A percentile compares a stretch with the other conserved stretches of the same genome.
Evolutionary conservation across 208 protist species (phyloP).

Genomic region (Leishmania mexicana): DNA sequence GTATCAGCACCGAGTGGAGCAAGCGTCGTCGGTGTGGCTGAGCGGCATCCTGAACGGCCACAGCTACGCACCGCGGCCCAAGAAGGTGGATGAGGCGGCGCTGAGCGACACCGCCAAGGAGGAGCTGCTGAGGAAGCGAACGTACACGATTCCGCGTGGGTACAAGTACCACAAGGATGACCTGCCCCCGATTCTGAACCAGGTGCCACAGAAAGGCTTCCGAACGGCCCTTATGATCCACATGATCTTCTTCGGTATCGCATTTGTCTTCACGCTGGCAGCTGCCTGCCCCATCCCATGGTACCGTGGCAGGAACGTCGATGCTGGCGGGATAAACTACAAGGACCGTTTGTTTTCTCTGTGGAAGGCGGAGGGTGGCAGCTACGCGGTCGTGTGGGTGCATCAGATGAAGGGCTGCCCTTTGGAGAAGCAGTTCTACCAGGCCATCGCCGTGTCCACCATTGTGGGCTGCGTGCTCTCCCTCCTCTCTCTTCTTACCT

Average conservation of each 20-base stretch:
- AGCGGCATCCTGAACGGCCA: slow-evolving; percentile 49
- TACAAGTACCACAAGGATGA: slow-evolving; percentile 54
- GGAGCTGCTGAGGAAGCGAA: slow-evolving; percentile 39
- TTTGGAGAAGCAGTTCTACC: slow-evolving; percentile 69
- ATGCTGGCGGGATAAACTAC: slow-evolving; percentile 41
- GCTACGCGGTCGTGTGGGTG: slow-evolving; percentile 20
- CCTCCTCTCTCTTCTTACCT: slow-evolving; percentile 39
- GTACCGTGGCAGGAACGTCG: slow-evolving; percentile 51
- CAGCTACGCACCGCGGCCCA: slow-evolving; percentile 55
- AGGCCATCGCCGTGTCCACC: slow-evolving; percentile 47
- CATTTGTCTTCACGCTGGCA: slow-evolving; percentile 48
- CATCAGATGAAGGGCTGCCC: slow-evolving; percentile 35
- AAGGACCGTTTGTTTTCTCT: slow-evolving; percentile 43
- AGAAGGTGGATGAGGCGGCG: slow-evolving; percentile 37
- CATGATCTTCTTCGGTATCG: slow-evolving; percentile 35
- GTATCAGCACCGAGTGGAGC: slow-evolving; percentile 27
- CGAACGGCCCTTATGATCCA: slow-evolving; percentile 41
- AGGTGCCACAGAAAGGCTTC: slow-evolving; percentile 31
- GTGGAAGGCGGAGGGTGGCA: slow-evolving; percentile 40
- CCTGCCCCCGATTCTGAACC: slow-evolving; percentile 46
- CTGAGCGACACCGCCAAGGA: slow-evolving; percentile 45
- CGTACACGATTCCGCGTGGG: slow-evolving; percentile 59
- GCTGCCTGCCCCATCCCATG: slow-evolving; percentile 51
- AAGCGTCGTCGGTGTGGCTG: slow-evolving; percentile 52
- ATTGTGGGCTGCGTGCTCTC: slow-evolving; percentile 48